Conservation (phyloP, 1,284 basidiomycete genomes). For the Boletus sp. region DNA sequence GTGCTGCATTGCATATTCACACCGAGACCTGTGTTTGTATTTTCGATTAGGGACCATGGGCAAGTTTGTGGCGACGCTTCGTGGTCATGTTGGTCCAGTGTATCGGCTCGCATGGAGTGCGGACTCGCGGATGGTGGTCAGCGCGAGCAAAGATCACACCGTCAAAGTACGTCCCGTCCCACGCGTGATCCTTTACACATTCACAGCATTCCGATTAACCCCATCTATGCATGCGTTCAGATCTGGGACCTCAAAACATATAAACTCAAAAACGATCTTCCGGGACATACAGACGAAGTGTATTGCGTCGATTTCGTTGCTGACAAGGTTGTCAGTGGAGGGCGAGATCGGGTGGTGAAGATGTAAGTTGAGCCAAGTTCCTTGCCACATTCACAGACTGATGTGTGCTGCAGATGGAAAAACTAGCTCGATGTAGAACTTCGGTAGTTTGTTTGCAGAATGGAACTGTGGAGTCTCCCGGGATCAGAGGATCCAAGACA, state of each 20-base stretch:
- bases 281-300: conserved; percentile 96
- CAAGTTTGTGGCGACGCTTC: conserved; percentile 86
- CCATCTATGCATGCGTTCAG: too few relatives aligned
- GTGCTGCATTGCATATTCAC: not conserved
- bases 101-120: conserved; percentile 95
- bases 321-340: conserved; percentile 96
- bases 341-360: conserved; percentile 69
- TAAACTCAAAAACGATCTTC: conserved; percentile 90
- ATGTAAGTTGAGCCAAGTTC: conserved; percentile 42
- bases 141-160: conserved; percentile 94
- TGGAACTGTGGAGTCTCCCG: not conserved
- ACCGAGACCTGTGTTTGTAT: not conserved
- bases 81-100: conserved; percentile 93
- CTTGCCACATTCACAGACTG: not conserved
- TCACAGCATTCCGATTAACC: not conserved
- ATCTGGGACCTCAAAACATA: conserved; percentile 95
- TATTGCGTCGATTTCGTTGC: conserved; percentile 99
- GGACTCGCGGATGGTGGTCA: conserved; percentile 88
- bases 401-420: conserved; percentile 26
- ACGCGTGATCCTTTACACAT: not conserved
- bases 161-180: conserved; percentile 65
- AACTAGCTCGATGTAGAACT: conserved; percentile 19
- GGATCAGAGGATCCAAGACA: too few relatives aligned
- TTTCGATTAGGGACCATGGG: conserved; percentile 65
- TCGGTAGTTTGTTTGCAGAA: not conserved